Base-by-base conservation (phyloP, 371 early-diverging fungal genomes). In the Lichtheimia ramosa region DNA sequence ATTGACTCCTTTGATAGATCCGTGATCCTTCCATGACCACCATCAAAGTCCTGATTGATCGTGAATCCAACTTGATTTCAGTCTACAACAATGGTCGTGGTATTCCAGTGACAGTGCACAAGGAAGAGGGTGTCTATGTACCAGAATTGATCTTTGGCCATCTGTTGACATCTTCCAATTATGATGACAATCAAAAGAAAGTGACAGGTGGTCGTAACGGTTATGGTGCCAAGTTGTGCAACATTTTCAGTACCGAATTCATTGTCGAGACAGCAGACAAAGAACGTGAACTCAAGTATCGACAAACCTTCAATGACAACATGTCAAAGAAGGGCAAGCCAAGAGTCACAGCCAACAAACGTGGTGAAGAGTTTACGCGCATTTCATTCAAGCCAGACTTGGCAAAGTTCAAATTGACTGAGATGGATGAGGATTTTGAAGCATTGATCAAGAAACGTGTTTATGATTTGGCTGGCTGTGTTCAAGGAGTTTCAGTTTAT, bases 101-200 rank as follows among this genome's bases (percentile, higher is more conserved):
- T 43, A 99, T 99, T 62, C 99, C 99, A 0, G 84, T 99, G 40
- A 90, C 95, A 55, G 89, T 98, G 16, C 99, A 99, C 70, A 84
- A 90, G 53, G 87, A 92, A 54, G 99, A 99, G 69, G 82, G 91
- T 10, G 88, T 97, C 16, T 99, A 97, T 68, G 98, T 99, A 0
- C 99, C 99, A 3, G 99, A 99, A 68, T 85, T 99, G 53, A 99
- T 99, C 56, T 99, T 99, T 84, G 99, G 99, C 0, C 99, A 99
- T 68, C 80, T 99, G 20, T 77, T 99, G 50, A 99, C 99, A 0
- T 96, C 96, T 18, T 96, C 96, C 57, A 99, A 99, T 83, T 99
- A 99, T 74, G 90, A 99, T 73, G 99, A 99, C 73, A 76, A 87
- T 23, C 95, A 99, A 71, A 95, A 99, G 74, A 99, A 99, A 72